Conservation (phyloP, 2,329 filamentous ascomycete species). For the Penicillium sp. region DNA sequence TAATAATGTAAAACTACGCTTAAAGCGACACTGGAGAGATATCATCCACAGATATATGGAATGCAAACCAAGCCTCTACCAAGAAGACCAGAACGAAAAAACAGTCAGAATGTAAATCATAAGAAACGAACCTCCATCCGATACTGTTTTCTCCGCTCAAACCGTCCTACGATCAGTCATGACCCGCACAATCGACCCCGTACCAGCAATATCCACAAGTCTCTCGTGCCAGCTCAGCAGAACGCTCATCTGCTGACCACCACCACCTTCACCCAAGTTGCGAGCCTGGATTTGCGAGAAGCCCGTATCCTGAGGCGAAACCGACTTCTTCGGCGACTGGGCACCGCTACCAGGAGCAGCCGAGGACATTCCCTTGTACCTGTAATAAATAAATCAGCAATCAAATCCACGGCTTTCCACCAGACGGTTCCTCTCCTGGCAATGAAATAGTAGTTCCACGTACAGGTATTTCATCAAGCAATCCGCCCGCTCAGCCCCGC, state of each 20-base stretch:
- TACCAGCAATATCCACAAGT: conserved; percentile 87
- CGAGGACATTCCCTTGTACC: conserved; percentile 84
- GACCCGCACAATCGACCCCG: conserved; percentile 87
- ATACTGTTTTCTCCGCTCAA: conserved; percentile 38
- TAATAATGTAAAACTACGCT: conserved; percentile 27
- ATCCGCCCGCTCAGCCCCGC: conserved; percentile 81
- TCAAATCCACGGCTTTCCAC: not conserved
- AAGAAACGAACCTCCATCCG: conserved; percentile 9
- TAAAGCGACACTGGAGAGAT: conserved; percentile 15
- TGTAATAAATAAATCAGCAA: conserved; percentile 38
- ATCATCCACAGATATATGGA: conserved; percentile 16
- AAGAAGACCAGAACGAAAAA: conserved; percentile 13
- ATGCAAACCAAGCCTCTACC: conserved; percentile 23
- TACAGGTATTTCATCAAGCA: conserved; percentile 98
- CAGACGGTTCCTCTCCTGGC: not conserved
- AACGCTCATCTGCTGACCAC: conserved; percentile 91
- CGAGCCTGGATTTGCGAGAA: conserved; percentile 75
- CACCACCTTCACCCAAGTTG: conserved; percentile 61
- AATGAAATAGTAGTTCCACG: conserved; percentile 35
- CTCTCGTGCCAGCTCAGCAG: conserved; percentile 98
- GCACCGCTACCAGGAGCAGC: conserved; percentile 39
- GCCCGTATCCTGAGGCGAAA: conserved; percentile 76
- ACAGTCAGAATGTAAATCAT: conserved; percentile 7
- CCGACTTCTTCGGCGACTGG: conserved; percentile 50
- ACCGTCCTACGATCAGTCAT: conserved; percentile 97